Percentiles rank a stretch among this genome's conserved stretches.
Conservation (phyloP, 2,329 filamentous ascomycete genomes). For the Chaetothyriales sp. region DNA sequence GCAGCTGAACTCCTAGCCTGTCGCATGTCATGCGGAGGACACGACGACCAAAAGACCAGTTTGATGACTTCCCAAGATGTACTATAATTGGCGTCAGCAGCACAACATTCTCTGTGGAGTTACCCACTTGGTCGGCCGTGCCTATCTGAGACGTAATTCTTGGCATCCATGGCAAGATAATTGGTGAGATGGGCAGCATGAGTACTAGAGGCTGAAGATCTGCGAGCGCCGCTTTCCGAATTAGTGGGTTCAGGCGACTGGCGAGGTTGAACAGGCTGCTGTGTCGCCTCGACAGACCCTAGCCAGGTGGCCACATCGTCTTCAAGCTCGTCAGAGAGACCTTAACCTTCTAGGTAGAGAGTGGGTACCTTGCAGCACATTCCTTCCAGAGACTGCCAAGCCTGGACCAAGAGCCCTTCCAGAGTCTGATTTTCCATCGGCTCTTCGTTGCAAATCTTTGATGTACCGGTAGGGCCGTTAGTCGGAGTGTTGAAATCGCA, state of each 20-base stretch:
- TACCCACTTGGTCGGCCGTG: slow-evolving; percentile 26
- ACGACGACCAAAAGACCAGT: slow-evolving; percentile 41
- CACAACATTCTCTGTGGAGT: slow-evolving; percentile 30
- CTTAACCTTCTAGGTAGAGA: neutral
- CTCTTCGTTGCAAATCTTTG: slow-evolving; percentile 20
- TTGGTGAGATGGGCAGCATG: slow-evolving; percentile 3
- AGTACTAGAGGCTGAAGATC: slow-evolving; percentile 17
- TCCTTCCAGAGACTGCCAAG: neutral
- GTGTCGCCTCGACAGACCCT: neutral
- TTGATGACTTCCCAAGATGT: slow-evolving; percentile 42
- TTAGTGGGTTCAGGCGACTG: neutral
- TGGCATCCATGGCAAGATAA: slow-evolving; percentile 1
- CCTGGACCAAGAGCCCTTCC: neutral
- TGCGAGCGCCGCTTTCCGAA: slow-evolving; percentile 18
- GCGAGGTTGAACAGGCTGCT: neutral
- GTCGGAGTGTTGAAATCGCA: slow-evolving; percentile 3
- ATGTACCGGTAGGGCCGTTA: slow-evolving; percentile 21
- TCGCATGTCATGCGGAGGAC: slow-evolving; percentile 38
- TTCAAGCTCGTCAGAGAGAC: neutral
- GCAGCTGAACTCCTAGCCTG: slow-evolving; percentile 30
- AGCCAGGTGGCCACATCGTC: neutral
- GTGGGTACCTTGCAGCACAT: neutral
- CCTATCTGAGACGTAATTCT: slow-evolving; percentile 19
- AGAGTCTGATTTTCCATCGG: neutral
- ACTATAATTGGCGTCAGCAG: slow-evolving; percentile 30